Conservation (phyloP, 2,329 filamentous ascomycete species). For the Fusarium secorum region DNA sequence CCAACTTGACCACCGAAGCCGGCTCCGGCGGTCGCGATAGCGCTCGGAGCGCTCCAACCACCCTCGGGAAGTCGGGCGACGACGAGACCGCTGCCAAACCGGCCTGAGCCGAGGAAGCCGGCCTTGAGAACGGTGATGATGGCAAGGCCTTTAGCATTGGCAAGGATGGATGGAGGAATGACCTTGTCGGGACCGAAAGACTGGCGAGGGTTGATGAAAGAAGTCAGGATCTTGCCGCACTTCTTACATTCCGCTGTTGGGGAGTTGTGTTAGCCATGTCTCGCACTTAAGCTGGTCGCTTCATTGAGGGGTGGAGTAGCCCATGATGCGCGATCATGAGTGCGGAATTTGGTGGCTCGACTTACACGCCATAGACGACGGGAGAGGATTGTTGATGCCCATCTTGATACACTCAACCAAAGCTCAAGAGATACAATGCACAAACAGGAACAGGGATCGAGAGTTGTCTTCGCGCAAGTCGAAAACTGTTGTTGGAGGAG, state of each 20-base stretch:
- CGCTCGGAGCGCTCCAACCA: slow-evolving; percentile 81
- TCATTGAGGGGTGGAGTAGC: slow-evolving; percentile 25
- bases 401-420: slow-evolving; percentile 48
- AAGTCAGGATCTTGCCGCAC: slow-evolving; percentile 92
- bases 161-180: slow-evolving; percentile 89
- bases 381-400: slow-evolving; percentile 73
- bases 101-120: slow-evolving; percentile 82
- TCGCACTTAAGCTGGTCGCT: slow-evolving; percentile 3
- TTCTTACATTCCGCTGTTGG: slow-evolving; percentile 92
- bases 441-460: background rate
- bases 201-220: slow-evolving; percentile 93
- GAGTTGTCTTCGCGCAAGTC: background rate
- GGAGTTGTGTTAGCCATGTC: slow-evolving; percentile 19
- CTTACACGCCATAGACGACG: slow-evolving; percentile 74
- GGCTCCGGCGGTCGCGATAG: slow-evolving; percentile 81
- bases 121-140: slow-evolving; percentile 88
- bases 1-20: slow-evolving; percentile 88
- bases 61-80: slow-evolving; percentile 81
- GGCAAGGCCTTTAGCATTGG: slow-evolving; percentile 89
- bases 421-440: background rate
- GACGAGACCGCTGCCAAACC: slow-evolving; percentile 83
- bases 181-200: slow-evolving; percentile 96
- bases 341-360: slow-evolving; percentile 36
- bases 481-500: slow-evolving; percentile 20
- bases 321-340: slow-evolving; percentile 33